Evolutionary conservation across 75 land plant genomes (phyloP).

Genomic region (Adiantum capillusveneris): DNA sequence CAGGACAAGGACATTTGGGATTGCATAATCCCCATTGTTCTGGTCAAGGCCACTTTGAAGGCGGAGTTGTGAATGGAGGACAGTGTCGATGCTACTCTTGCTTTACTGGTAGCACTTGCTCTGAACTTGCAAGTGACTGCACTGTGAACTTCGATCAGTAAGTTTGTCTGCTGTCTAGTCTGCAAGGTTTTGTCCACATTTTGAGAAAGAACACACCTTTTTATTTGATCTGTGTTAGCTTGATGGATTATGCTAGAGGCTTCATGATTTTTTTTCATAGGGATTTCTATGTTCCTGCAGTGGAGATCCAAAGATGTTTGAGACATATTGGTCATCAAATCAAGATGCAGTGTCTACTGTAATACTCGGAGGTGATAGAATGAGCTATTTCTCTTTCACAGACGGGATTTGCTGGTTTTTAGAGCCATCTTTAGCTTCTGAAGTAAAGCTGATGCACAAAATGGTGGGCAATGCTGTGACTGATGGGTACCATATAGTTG

Average conservation of each 20-base stretch:
- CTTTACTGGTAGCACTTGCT: conserved; percentile 31
- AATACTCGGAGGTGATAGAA: conserved; percentile 62
- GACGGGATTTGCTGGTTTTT: conserved; percentile 68
- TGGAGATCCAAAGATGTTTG: conserved; percentile 94
- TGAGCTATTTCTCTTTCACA: conserved; percentile 80
- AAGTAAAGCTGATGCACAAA: conserved; percentile 45
- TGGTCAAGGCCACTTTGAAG: conserved; percentile 19
- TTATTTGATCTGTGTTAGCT: neutral
- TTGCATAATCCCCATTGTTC: conserved; percentile 17
- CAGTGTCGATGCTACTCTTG: conserved; percentile 25
- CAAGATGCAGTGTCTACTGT: conserved; percentile 40
- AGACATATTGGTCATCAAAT: conserved; percentile 47
- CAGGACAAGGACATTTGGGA: neutral
- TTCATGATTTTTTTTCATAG: neutral
- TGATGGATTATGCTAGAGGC: neutral
- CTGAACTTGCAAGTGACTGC: conserved; percentile 15
- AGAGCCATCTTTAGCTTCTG: conserved; percentile 54
- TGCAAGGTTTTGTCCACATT: neutral
- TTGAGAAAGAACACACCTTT: neutral
- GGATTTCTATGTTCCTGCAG: conserved; percentile 34
- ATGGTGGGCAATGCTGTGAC: conserved; percentile 80
- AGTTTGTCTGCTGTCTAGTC: conserved; percentile 2
- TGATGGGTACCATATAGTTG: conserved; percentile 51
- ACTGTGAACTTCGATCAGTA: conserved; percentile 30
- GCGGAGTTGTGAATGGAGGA: conserved; percentile 1